phyloP scores from a whole-genome alignment of 1,139 yeast species.

The Yueomyces sp. region DNA sequence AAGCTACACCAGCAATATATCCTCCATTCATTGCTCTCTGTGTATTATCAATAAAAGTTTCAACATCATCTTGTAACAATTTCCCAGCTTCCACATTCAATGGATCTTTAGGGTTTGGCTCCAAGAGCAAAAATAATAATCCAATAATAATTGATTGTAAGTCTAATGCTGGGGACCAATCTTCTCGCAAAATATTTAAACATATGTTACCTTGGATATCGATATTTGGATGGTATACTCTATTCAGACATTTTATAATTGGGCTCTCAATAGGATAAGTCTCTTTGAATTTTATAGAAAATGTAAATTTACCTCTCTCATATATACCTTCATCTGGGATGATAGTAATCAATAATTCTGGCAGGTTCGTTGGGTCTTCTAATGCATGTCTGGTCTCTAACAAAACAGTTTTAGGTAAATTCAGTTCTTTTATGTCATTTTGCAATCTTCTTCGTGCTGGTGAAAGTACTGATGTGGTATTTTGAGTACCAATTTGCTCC shows the following conservation, averaged over 20 bases:
- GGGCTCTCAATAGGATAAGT: slow-evolving; percentile 93
- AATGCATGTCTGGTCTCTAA: slow-evolving; percentile 43
- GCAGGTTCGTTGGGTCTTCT: slow-evolving; percentile 35
- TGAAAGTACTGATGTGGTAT: slow-evolving; percentile 12
- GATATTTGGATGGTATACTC: slow-evolving; percentile 88
- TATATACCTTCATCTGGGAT: slow-evolving; percentile 77
- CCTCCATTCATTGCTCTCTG: slow-evolving; percentile 62
- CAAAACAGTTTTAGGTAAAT: slow-evolving; percentile 52
- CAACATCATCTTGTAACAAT: slow-evolving; percentile 47
- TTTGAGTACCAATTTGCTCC: slow-evolving; percentile 5
- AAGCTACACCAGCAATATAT: slow-evolving; percentile 41
- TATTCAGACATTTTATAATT: slow-evolving; percentile 55
- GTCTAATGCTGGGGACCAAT: slow-evolving; percentile 91
- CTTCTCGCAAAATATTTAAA: slow-evolving; percentile 79
- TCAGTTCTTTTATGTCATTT: slow-evolving; percentile 53
- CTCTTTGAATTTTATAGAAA: slow-evolving; percentile 49
- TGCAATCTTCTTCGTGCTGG: slow-evolving; percentile 41
- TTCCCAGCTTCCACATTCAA: slow-evolving; percentile 83
- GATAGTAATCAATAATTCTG: slow-evolving; percentile 40
- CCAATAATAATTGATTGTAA: slow-evolving; percentile 78
- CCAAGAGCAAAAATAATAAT: slow-evolving; percentile 69
- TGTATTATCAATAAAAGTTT: slow-evolving; percentile 48
- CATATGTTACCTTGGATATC: slow-evolving; percentile 87
- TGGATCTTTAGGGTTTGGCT: slow-evolving; percentile 89
- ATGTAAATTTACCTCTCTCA: slow-evolving; percentile 52